Evolutionary conservation across 2,329 filamentous ascomycete genomes (phyloP).

Genomic region (Aspergillus versicolor): DNA sequence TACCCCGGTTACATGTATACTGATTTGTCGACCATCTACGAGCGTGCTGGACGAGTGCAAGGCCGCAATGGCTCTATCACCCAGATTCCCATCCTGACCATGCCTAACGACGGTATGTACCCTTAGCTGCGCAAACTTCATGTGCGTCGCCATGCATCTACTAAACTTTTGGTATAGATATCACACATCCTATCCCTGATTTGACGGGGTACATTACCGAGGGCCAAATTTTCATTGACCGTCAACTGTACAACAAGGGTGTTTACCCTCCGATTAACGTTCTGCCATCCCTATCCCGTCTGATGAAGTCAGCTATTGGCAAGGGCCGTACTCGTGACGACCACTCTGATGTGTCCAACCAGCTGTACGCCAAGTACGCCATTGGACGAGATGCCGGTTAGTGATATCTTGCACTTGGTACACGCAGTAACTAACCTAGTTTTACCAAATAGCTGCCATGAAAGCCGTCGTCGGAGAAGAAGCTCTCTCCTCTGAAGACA

Average conservation of each 20-base stretch:
- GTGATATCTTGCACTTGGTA: constrained; percentile 14
- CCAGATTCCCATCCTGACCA: constrained; percentile 97
- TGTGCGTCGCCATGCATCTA: neutral
- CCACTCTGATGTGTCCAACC: constrained; percentile 97
- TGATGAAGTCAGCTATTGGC: constrained; percentile 99
- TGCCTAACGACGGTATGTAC: constrained; percentile 86
- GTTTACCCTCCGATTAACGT: constrained; percentile 99
- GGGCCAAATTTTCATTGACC: constrained; percentile 97
- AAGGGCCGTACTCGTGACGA: constrained; percentile 96
- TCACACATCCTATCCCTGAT: constrained; percentile 98
- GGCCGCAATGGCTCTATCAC: constrained; percentile 98
- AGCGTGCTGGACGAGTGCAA: constrained; percentile 94
- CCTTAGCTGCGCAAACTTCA: neutral
- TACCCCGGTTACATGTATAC: constrained; percentile 99
- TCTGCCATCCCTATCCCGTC: constrained; percentile 91
- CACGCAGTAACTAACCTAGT: neutral
- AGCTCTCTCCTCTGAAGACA: constrained; percentile 91
- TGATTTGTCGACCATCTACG: constrained; percentile 99
- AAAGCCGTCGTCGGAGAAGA: constrained; percentile 99
- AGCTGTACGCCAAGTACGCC: constrained; percentile 98
- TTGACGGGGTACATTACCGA: constrained; percentile 99
- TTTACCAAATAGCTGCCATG: constrained; percentile 69
- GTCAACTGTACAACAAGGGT: constrained; percentile 90
- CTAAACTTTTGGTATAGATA: constrained; percentile 57
- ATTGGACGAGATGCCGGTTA: constrained; percentile 86